A percentile compares a stretch with the other conserved stretches of the same genome.
Evolutionary conservation across 164 flowering plant genomes (phyloP).

Genomic region (Aristolochia fimbriata): DNA sequence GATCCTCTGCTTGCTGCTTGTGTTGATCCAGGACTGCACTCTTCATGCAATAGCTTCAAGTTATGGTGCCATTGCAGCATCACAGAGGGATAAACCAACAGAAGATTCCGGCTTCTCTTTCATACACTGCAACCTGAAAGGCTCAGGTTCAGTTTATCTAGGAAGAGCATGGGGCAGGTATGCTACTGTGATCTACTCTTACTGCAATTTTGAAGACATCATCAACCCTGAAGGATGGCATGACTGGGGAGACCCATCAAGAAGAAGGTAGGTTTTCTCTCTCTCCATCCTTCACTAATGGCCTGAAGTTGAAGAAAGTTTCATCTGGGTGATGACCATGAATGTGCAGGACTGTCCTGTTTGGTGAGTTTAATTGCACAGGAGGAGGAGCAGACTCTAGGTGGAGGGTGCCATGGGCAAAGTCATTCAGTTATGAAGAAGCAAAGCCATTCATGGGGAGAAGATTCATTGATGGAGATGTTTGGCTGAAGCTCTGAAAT

Average conservation of each 20-base stretch:
- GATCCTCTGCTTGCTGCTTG: too few species aligned
- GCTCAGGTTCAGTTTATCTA: conserved; percentile 43
- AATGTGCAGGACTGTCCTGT: conserved; percentile 47
- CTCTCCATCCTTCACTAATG: not conserved
- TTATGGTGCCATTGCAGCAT: conserved; percentile 79
- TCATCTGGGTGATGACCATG: not conserved
- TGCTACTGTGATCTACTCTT: conserved; percentile 50
- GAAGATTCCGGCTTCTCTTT: conserved; percentile 83
- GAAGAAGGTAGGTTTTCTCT: conserved; percentile 23
- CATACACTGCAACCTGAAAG: conserved; percentile 49
- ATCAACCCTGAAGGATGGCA: conserved; percentile 63
- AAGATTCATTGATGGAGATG: conserved; percentile 46
- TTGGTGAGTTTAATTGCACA: conserved; percentile 58
- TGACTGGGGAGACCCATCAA: conserved; percentile 47
- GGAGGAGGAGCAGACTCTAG: conserved; percentile 62
- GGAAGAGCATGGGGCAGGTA: conserved; percentile 94
- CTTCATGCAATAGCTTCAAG: conserved; percentile 42
- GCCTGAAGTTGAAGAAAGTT: not conserved
- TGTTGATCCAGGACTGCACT: conserved; percentile 35
- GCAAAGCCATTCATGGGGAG: conserved; percentile 39
- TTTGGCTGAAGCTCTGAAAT: conserved; percentile 64
- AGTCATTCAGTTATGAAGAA: conserved; percentile 34
- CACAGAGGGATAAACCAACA: conserved; percentile 37
- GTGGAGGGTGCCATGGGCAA: conserved; percentile 56
- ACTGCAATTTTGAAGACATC: conserved; percentile 36